phyloP scores from a whole-genome alignment of 257 asterid genomes.

The Solanum sejunctum region DNA sequence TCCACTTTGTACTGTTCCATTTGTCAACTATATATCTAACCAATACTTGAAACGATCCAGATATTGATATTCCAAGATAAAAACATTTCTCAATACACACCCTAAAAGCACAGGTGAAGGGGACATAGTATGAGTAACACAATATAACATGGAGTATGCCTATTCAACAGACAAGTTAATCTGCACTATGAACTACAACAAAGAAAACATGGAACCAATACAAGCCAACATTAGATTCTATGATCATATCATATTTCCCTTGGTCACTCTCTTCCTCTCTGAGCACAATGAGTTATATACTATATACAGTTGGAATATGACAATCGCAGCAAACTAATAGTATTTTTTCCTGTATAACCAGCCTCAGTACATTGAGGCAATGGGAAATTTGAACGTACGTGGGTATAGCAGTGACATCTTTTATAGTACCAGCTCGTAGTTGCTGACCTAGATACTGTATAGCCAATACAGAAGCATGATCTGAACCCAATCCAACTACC shows the following conservation, averaged over 20 bases:
- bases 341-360: background rate
- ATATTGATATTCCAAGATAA: background rate
- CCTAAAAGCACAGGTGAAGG: background rate
- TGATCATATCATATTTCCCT: background rate
- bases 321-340: background rate
- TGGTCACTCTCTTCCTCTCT: background rate
- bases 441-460: conserved; percentile 62
- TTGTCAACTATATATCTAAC: background rate
- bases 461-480: conserved; percentile 55
- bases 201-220: background rate
- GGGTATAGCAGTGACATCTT: conserved; percentile 44
- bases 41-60: background rate
- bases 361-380: background rate
- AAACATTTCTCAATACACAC: background rate
- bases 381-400: conserved; percentile 24
- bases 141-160: background rate
- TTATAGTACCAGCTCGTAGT: conserved; percentile 43
- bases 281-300: background rate
- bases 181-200: background rate
- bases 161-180: background rate
- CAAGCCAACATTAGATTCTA: background rate
- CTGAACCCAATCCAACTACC: conserved; percentile 68
- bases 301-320: background rate
- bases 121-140: too few relatives aligned
- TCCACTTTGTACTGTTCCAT: background rate